Percentiles rank a stretch among this genome's conserved stretches.
Evolutionary conservation across 2,329 filamentous ascomycete species (phyloP).

Genomic region (Ceratocystis huliohia): DNA sequence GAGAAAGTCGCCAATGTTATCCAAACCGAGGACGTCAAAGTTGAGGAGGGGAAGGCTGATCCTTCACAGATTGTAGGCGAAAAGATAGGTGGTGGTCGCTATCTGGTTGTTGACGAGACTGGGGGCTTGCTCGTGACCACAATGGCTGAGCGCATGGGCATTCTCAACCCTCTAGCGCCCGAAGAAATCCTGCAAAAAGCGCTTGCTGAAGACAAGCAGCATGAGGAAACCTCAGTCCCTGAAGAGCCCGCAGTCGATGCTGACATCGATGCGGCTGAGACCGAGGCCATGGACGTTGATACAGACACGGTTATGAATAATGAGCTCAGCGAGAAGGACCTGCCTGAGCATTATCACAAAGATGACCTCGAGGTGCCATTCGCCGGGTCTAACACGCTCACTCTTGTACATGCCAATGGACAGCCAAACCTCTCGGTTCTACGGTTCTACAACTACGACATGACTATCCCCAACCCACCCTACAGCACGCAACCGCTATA

Average conservation of each 20-base stretch:
- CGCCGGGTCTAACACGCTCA: constrained; percentile 61
- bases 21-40: not conserved
- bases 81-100: constrained; percentile 38
- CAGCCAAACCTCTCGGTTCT: constrained; percentile 81
- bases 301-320: not conserved
- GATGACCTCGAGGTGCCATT: constrained; percentile 52
- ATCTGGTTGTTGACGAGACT: constrained; percentile 77
- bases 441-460: constrained; percentile 80
- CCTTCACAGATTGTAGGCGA: constrained; percentile 6
- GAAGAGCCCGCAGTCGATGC: not conserved
- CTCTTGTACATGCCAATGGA: constrained; percentile 65
- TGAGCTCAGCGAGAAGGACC: not conserved
- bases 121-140: constrained; percentile 70
- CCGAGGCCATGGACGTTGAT: constrained; percentile 8
- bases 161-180: constrained; percentile 44
- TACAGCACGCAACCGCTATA: constrained; percentile 63
- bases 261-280: not conserved
- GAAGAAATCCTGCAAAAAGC: constrained; percentile 23
- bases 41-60: constrained; percentile 22
- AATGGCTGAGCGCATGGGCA: constrained; percentile 78
- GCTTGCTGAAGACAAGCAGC: not conserved
- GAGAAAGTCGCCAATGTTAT: constrained; percentile 20
- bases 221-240: not conserved
- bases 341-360: constrained; percentile 23
- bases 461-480: constrained; percentile 45